phyloP scores from a whole-genome alignment of 169 alveolate species.

The Babesia gibsoni region DNA sequence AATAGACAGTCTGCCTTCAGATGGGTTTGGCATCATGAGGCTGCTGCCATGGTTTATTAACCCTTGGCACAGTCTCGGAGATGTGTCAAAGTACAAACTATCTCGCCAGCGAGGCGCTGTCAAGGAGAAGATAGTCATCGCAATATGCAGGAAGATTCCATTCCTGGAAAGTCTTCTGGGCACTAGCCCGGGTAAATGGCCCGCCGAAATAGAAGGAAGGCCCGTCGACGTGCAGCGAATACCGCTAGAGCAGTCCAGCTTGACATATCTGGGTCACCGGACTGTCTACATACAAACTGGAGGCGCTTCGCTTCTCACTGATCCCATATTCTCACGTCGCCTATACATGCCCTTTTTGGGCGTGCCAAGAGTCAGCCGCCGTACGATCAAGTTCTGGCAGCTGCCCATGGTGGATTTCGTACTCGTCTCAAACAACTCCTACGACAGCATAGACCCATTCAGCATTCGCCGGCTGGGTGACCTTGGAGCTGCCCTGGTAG shows the following conservation, averaged over 20 bases:
- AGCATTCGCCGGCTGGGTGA: slow-evolving; percentile 41
- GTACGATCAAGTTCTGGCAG: slow-evolving; percentile 32
- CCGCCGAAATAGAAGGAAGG: background rate
- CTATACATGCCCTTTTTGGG: slow-evolving; percentile 7
- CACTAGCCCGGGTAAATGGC: slow-evolving; percentile 35
- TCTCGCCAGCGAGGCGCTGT: slow-evolving; percentile 25
- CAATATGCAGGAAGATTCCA: slow-evolving; percentile 19
- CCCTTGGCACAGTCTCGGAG: slow-evolving; percentile 45
- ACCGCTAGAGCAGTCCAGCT: slow-evolving; percentile 5
- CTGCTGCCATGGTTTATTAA: slow-evolving; percentile 26
- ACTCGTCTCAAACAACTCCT: slow-evolving; percentile 38
- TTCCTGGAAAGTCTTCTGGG: slow-evolving; percentile 9
- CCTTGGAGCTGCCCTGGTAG: slow-evolving; percentile 40
- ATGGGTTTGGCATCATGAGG: slow-evolving; percentile 4
- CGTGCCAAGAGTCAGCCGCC: slow-evolving; percentile 21
- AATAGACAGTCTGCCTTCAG: background rate
- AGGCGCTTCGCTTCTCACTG: slow-evolving; percentile 52
- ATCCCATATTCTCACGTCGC: slow-evolving; percentile 53
- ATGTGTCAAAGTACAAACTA: slow-evolving; percentile 5
- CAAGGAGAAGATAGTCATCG: slow-evolving; percentile 8
- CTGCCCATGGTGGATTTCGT: slow-evolving; percentile 40
- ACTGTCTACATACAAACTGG: slow-evolving; percentile 56
- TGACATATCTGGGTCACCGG: slow-evolving; percentile 57
- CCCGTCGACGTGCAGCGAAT: background rate
- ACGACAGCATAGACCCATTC: slow-evolving; percentile 40